Conservation (phyloP, 345 rosid species). For the Melastoma malabathricum region DNA sequence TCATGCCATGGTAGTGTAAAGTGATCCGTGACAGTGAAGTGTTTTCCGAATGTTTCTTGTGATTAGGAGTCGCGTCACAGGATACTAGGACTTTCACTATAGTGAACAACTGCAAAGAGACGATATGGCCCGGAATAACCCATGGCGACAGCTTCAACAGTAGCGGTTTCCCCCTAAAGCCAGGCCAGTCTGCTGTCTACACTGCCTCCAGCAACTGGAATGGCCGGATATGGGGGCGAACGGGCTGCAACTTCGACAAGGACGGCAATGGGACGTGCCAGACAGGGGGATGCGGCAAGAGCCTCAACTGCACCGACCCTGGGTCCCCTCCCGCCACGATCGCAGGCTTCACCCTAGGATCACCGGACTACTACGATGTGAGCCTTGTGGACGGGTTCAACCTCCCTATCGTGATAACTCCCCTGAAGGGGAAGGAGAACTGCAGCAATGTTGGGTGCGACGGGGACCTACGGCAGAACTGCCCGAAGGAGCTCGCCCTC, state of each 20-base stretch:
- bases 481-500: conserved; percentile 27
- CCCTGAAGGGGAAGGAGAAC: conserved; percentile 29
- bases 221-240: conserved; percentile 60
- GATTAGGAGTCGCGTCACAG: conserved; percentile 10
- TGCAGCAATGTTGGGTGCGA: conserved; percentile 48
- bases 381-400: conserved; percentile 65
- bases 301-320: conserved; percentile 29
- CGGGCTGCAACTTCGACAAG: conserved; percentile 34
- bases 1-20: too few relatives aligned
- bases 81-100: conserved; percentile 29
- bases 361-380: conserved; percentile 33
- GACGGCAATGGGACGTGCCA: conserved; percentile 29
- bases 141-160: conserved; percentile 13
- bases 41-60: background rate
- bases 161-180: conserved; percentile 21
- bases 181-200: conserved; percentile 26
- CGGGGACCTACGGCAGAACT: conserved; percentile 29
- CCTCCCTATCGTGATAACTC: conserved; percentile 28
- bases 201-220: conserved; percentile 26
- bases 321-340: conserved; percentile 40
- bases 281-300: conserved; percentile 39
- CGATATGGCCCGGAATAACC: conserved; percentile 52
- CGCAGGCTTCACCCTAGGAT: conserved; percentile 38
- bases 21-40: too few relatives aligned
- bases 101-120: conserved; percentile 41